Base-by-base conservation (phyloP, 83 land plant species). In the Picea abies region DNA sequence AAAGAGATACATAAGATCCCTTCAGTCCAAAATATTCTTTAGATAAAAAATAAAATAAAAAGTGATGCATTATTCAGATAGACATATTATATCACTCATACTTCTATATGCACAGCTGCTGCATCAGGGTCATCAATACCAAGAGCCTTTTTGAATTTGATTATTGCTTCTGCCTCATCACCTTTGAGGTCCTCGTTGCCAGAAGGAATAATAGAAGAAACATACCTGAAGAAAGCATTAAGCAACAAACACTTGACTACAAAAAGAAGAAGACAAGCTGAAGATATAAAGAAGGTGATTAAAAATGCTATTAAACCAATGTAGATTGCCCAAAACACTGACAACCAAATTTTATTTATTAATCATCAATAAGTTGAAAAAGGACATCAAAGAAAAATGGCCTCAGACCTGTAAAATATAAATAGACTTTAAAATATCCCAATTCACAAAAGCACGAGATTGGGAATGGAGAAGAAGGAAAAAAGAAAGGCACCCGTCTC, bases 51-150 rank as follows among this genome's bases (percentile, higher is more conserved):
- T 3, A 85, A 56, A 85, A 26, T 83, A 76, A 79, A 83, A 84
- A 15, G 85, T 85, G 61, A 83, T 84, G n/a, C 83, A 84, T 41
- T 44, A 4, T 29, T 60, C 22, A 16, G 9, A 58, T 16, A 60
- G 26, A 79, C 4, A 70, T 20, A 79, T 26, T 63, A 26, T 58
- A 44, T 73, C 8, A 77, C 80, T 8, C 60, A 7, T 86, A 92
- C 98, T 94, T 96, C 99, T 87, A 96, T 87, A 86, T 96, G 99
- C 86, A 95, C 94, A 69, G 91, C 80, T 9, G 99, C 99, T 25
- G 99, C 99, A 81, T 97, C 99, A 4, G 98, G 95, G 70, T 97
- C 99, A 87, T 97, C 99, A 83, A 97, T 86, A 65, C 98, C 99
- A 37, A 97, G 85, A 22, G 93, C 91, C 80, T 81, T 87, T 82